Conservation (phyloP, 306 rosid genomes). For the Cucurbita pepo region DNA sequence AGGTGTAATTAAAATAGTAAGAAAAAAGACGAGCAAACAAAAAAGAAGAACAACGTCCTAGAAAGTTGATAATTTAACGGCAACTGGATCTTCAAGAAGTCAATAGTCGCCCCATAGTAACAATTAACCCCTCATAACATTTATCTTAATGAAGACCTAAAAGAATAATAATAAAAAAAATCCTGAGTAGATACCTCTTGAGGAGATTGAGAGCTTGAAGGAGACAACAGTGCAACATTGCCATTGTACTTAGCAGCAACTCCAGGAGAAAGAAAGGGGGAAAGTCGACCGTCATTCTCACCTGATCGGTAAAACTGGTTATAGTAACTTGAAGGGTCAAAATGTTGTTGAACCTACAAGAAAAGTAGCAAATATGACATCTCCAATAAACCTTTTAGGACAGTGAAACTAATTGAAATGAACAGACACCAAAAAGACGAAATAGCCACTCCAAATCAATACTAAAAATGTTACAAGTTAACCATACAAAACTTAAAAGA, state of each 20-base stretch:
- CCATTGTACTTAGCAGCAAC: conserved; percentile 60
- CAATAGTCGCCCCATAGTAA: not conserved
- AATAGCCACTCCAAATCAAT: conserved; percentile 6
- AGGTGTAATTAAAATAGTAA: not conserved
- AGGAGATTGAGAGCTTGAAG: conserved; percentile 55
- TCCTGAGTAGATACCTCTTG: conserved; percentile 55
- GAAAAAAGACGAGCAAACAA: not conserved
- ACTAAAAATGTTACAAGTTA: not conserved
- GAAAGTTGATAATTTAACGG: not conserved
- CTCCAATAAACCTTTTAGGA: not conserved
- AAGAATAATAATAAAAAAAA: not conserved
- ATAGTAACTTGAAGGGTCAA: conserved; percentile 71
- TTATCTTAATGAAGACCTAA: not conserved
- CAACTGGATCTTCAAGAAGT: not conserved
- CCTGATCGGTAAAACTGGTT: conserved; percentile 79
- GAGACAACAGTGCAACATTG: conserved; percentile 52
- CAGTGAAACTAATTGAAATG: not conserved
- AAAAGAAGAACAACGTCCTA: not conserved
- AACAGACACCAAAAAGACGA: not conserved
- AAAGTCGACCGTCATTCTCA: conserved; percentile 69
- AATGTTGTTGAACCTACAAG: conserved; percentile 60
- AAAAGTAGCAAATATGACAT: conserved; percentile 7
- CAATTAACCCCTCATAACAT: not conserved
- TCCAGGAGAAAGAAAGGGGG: conserved; percentile 70
- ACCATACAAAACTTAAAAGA: not conserved